Evolutionary conservation across 2,329 filamentous ascomycete species (phyloP), one percentile per base, ranked within the genome.

Genomic region (Calonectria ilicicola): DNA sequence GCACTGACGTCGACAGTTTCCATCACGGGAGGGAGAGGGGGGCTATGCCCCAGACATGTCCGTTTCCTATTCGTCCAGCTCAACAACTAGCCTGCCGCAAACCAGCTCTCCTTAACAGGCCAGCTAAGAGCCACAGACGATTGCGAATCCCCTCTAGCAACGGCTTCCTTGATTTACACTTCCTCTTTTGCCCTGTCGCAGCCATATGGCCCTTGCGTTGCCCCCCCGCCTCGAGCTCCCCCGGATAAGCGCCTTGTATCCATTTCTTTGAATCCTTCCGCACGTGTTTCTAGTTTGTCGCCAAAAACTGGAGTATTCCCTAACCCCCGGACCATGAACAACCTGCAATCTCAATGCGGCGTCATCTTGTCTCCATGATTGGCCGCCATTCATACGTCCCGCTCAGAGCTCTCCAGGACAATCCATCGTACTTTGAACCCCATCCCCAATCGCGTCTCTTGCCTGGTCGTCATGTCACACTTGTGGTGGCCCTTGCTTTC

Each of bases 341-440:
- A 60, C 53, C 46, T 64, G 69, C 21, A 71, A 71, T 71, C 56
- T 71, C 64, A 58, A 71, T 58, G 47, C 69, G 40, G 38, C 27
- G 21, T 26, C 15, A 49, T 29, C 29, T 63, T 21, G 27, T 63
- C 6, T 32, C 6, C 38, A 63, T 67, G 56, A 64, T 67, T 71
- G 69, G 64, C 46, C 58, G 21, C 21, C 26, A 29, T 38, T 44
- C 38, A 23, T 32, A 42, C 49, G 51, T 53, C 14, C 47, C 26
- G 15, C 27, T 44, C 60, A 69, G 32, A 26, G 47, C 26, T 21
- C 38, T 62, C 38, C 51, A 44, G 63, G 44, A 12, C 35, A 23
- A 60, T 44, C 32, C 42, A 32, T 49, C 23, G 17, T 62, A 19
- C n/a, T 63, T 26, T 53, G 26, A 12, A 26, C 14, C 12, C 17